These are phyloP conservation scores for Xylariaceae sp. DNA, from an alignment of 2,329 filamentous ascomycete genomes.

Conservation along the genomic window DNA sequence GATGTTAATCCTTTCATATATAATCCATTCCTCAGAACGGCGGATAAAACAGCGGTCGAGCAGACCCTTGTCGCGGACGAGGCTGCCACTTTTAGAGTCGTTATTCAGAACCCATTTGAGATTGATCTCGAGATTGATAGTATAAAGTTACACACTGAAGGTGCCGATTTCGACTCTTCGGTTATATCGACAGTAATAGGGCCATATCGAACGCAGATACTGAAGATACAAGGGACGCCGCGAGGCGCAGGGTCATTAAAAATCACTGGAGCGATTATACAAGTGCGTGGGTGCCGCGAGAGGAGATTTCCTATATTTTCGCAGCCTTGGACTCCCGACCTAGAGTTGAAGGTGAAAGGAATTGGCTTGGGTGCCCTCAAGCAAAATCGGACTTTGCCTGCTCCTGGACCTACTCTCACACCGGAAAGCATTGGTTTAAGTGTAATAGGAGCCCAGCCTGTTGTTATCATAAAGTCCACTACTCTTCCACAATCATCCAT, in stretches of 20 bases:
- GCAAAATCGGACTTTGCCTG: conserved; percentile 47
- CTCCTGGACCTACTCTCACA: conserved; percentile 51
- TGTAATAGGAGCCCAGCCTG: conserved; percentile 80
- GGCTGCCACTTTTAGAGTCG: conserved; percentile 76
- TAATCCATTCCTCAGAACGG: conserved; percentile 83
- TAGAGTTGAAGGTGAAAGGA: conserved; percentile 76
- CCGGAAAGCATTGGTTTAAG: conserved; percentile 65
- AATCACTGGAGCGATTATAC: conserved; percentile 79
- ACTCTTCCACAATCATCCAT: conserved; percentile 83
- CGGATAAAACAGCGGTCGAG: conserved; percentile 65
- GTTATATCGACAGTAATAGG: conserved; percentile 72
- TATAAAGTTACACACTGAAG: conserved; percentile 75
- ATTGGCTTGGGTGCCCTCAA: conserved; percentile 69
- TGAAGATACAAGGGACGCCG: conserved; percentile 74
- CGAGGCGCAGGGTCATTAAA: conserved; percentile 70
- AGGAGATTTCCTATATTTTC: conserved; percentile 84
- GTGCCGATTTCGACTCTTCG: conserved; percentile 71
- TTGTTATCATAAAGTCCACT: conserved; percentile 75
- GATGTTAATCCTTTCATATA: conserved; percentile 89
- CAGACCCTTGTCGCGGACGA: conserved; percentile 80
- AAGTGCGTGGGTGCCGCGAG: conserved; percentile 80
- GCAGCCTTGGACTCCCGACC: conserved; percentile 74
- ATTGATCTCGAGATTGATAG: conserved; percentile 90
- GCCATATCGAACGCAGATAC: conserved; percentile 80
- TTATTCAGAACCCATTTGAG: conserved; percentile 92